Base-by-base conservation (phyloP, 192 early-diverging fungal genomes). In the Backusella liffmaniae region DNA sequence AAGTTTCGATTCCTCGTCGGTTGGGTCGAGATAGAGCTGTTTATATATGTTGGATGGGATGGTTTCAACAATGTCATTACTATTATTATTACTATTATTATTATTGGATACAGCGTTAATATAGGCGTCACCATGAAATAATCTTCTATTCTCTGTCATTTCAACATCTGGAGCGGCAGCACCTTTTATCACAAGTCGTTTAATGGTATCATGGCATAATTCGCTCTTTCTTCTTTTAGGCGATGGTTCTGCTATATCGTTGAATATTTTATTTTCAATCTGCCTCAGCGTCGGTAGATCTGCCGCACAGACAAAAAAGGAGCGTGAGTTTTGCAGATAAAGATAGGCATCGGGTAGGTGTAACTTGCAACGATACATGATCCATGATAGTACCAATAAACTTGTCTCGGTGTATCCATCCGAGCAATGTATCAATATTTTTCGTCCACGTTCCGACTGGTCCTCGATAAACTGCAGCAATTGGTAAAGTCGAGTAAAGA, bases 381-480 rank as follows among this genome's bases (percentile, higher is more conserved):
- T 42, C 59, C 84, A 82, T 18, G 78, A 74, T 9, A 90, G 72
- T 0, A 80, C 80, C 5, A 90, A 51, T 26, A 88, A 35, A 41
- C 85, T 85, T 1, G 84, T 84, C 70, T 90, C 89, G 0, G 89
- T 88, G 44, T 90, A 90, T 16, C 87, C 89, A 41, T 90, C 89
- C 8, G 84, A 73, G 46, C 87, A 90, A 73, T 90, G 85, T 67
- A 90, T 87, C 23, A 90, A 72, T 29, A 88, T 80, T 18, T 77
- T 82, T 18, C 72, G 53, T 29, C 76, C 70, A 59, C 42, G 30
- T 41, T 53, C 69, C 18, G 44, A 39, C 68, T 86, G 84, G 10
- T 78, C 69, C 16, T 76, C 77, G 39, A 83, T 79, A 49, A 82
- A 83, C 37, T 72, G 72, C 30, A 82, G 66, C 12, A 86, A 49